Evolutionary conservation across 208 protist genomes (phyloP), one percentile per base, ranked within the genome.

Genomic region (Leishmania guyanensis): DNA sequence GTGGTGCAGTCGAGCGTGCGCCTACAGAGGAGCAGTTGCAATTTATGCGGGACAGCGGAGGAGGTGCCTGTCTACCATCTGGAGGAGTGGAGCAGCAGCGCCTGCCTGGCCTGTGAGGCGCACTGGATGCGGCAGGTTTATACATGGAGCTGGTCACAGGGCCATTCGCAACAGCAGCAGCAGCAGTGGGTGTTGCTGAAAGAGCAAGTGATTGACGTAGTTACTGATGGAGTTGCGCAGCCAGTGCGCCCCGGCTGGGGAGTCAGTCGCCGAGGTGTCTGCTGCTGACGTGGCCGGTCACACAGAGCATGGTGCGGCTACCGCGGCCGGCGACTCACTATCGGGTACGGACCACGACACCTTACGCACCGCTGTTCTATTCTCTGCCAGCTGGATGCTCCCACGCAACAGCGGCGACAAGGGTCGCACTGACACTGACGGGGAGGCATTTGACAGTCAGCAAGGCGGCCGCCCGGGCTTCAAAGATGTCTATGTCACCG

Each of bases 181-280:
- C 12, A 33, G 5, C 16, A 73, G 46, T 97, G 94, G 94, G 88
- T 92, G 82, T 84, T 83, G 51, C 79, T 97, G 53, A 94, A 96
- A 71, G 85, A 86, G 80, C 56, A 62, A 0, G 92, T 96, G 66
- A 76, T 97, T 26, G 74, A 75, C 9, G 89, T 86, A n/a, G 79
- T 39, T 96, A 50, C 76, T 88, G n/a, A 71, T 5, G 33, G 88
- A 91, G 72, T 82, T 96, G 54, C 84, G 82, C 22, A 29, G 71
- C 33, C 76, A 79, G 50, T 62, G 62, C 12, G 26, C 10, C 2
- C 33, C 5, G 48, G n/a, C 29, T 60, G n/a, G 50, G 17, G 58
- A 50, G 64, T 8, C n/a, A 51, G 48, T 29, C 33, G 46, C 6
- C 8, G 50, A 46, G 51, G 62, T 60, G 14, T 53, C 56, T 12